phyloP scores from a whole-genome alignment of 306 rosid genomes.

The Glycine latifolia region DNA sequence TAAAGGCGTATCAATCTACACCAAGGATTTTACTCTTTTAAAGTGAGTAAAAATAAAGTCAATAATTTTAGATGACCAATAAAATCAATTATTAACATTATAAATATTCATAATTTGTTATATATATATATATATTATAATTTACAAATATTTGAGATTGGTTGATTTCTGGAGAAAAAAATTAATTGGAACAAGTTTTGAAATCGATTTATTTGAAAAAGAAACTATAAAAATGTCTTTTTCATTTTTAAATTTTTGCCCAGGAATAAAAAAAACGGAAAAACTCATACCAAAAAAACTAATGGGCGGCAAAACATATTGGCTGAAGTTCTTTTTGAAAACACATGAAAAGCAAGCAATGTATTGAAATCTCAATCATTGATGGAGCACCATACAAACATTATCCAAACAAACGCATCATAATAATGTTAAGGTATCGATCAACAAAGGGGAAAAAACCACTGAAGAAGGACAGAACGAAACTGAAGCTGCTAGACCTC shows the following conservation, averaged over 20 bases:
- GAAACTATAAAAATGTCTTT: background rate
- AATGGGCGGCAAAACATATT: slow-evolving; percentile 6
- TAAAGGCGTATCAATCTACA: too few relatives aligned
- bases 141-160: background rate
- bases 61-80: background rate
- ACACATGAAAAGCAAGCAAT: background rate
- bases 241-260: background rate
- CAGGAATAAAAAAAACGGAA: background rate
- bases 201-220: background rate
- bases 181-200: background rate
- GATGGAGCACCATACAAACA: slow-evolving; percentile 9
- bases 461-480: background rate
- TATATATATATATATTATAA: too few relatives aligned
- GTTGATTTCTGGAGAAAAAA: background rate
- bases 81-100: too few relatives aligned
- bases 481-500: background rate
- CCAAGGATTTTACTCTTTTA: too few relatives aligned
- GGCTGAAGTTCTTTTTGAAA: background rate
- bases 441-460: background rate
- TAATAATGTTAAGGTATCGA: background rate
- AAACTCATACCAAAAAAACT: background rate
- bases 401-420: background rate
- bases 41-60: too few relatives aligned
- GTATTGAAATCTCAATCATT: background rate
- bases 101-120: too few relatives aligned